Evolutionary conservation across 1,284 basidiomycete genomes (phyloP).

Genomic region (Fomitopsis palustris): DNA sequence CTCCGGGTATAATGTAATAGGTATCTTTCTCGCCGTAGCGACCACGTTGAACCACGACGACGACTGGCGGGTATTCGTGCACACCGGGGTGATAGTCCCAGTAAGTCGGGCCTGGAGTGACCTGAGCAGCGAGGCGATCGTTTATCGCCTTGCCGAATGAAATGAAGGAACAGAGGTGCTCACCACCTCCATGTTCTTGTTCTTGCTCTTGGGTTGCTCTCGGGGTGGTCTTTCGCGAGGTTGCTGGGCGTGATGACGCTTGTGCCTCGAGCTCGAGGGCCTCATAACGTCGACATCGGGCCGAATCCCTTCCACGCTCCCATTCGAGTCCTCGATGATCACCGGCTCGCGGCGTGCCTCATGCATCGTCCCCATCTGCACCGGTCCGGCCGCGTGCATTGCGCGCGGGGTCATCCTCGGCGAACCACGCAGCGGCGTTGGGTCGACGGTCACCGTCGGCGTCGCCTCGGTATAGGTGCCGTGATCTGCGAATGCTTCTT

Average conservation of each 20-base stretch:
- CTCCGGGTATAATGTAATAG: constrained; percentile 63
- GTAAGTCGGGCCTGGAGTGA: background rate
- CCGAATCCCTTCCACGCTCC: constrained; percentile 13
- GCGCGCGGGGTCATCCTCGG: constrained; percentile 17
- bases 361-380: constrained; percentile 11
- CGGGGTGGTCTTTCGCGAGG: background rate
- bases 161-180: background rate
- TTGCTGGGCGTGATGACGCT: background rate
- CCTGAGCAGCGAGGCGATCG: background rate
- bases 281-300: constrained; percentile 15
- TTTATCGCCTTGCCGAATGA: background rate
- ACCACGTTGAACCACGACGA: constrained; percentile 26
- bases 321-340: constrained; percentile 6
- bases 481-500: constrained; percentile 27
- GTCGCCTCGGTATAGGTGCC: constrained; percentile 21
- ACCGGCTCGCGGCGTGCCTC: constrained; percentile 16
- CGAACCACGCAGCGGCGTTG: constrained; percentile 18
- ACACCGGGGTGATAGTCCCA: constrained; percentile 14
- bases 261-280: constrained; percentile 15
- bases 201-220: background rate
- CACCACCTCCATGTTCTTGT: background rate
- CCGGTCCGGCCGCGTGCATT: constrained; percentile 3
- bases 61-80: constrained; percentile 28
- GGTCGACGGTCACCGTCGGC: constrained; percentile 13
- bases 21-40: constrained; percentile 33